phyloP scores from a whole-genome alignment of 495 filamentous ascomycete species.

The Penicillium subrubescens region DNA sequence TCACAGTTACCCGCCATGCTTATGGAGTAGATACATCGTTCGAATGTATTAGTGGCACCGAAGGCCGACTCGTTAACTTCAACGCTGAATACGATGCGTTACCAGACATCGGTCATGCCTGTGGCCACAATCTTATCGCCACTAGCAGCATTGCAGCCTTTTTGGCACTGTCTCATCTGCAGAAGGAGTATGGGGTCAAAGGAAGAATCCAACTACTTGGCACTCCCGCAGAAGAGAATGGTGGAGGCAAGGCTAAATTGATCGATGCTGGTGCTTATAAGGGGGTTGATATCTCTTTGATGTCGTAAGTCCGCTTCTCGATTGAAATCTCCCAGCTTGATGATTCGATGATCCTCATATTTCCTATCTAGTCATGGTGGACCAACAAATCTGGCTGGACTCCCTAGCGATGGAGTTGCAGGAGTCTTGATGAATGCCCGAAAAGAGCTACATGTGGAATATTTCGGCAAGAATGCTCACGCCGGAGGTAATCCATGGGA shows the following conservation, averaged over 20 bases:
- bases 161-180: neutral
- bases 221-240: conserved; percentile 19
- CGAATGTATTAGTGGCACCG: conserved; percentile 9
- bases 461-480: conserved; percentile 17
- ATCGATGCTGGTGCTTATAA: conserved; percentile 17
- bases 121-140: conserved; percentile 24
- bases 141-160: conserved; percentile 15
- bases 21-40: conserved; percentile 16
- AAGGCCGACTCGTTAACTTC: conserved; percentile 16
- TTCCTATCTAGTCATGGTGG: conserved; percentile 5
- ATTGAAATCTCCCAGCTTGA: neutral
- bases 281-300: conserved; percentile 15
- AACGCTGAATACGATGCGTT: conserved; percentile 25
- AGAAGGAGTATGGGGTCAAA: conserved; percentile 2
- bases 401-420: conserved; percentile 6
- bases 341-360: neutral
- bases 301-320: conserved; percentile 8
- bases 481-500: conserved; percentile 17
- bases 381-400: conserved; percentile 9
- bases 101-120: conserved; percentile 19
- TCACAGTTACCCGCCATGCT: conserved; percentile 11
- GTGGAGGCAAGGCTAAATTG: conserved; percentile 18
- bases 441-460: conserved; percentile 10
- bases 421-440: conserved; percentile 16
- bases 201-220: conserved; percentile 16